phyloP scores from a whole-genome alignment of 129 eudicot genomes.

The Centaurea solstitialis region DNA sequence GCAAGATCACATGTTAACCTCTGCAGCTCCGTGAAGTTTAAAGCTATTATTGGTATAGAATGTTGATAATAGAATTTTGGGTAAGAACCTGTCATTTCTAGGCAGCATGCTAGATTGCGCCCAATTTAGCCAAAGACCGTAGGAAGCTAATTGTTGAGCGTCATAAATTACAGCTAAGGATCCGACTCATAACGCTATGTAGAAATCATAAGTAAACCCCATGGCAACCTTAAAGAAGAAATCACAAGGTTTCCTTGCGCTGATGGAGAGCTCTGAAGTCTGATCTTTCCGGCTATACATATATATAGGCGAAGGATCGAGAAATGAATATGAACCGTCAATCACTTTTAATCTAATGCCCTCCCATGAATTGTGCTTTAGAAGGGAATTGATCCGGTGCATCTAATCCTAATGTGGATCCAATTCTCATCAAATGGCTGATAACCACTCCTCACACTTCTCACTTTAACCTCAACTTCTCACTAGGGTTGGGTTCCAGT shows the following conservation, averaged over 20 bases:
- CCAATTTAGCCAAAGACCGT: not conserved
- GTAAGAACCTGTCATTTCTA: not conserved
- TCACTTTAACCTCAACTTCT: too few species aligned
- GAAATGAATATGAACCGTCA: too few species aligned
- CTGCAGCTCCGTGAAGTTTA: not conserved
- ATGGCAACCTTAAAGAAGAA: not conserved
- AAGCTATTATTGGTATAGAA: not conserved
- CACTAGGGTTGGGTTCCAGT: too few species aligned
- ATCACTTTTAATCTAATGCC: too few species aligned
- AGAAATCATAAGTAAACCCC: not conserved
- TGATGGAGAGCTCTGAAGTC: not conserved
- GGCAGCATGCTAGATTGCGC: not conserved
- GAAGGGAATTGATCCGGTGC: too few species aligned
- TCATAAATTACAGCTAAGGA: not conserved
- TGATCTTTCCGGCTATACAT: not conserved
- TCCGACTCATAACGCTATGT: not conserved
- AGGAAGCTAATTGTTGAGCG: not conserved
- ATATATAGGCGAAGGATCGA: too few species aligned
- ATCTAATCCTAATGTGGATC: too few species aligned
- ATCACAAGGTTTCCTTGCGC: not conserved
- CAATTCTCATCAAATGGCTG: too few species aligned
- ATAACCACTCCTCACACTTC: too few species aligned
- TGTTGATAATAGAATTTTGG: not conserved
- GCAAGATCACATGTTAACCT: not conserved
- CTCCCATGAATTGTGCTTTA: too few species aligned